phyloP scores from a whole-genome alignment of 1,139 yeast genomes.

The Kodamaea sp. region DNA sequence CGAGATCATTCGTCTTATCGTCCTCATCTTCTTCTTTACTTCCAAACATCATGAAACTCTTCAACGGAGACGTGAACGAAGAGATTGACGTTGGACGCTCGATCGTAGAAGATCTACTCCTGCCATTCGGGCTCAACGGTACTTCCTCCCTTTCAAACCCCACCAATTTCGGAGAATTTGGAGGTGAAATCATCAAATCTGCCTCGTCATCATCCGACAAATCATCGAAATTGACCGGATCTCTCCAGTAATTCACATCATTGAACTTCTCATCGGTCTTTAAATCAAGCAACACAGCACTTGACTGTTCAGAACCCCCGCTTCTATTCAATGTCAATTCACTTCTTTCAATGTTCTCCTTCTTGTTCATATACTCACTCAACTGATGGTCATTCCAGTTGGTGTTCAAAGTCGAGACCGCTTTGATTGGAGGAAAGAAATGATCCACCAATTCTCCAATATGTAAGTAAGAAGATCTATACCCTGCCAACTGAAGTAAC shows the following conservation, averaged over 20 bases:
- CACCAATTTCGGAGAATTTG: neutral
- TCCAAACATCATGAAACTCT: constrained; percentile 41
- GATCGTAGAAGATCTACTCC: neutral
- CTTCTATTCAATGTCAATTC: constrained; percentile 4
- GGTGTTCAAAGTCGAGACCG: constrained; percentile 32
- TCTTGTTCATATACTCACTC: constrained; percentile 29
- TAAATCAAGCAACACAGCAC: constrained; percentile 9
- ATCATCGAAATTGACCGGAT: constrained; percentile 59
- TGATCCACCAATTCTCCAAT: constrained; percentile 96
- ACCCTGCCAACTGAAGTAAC: constrained; percentile 88
- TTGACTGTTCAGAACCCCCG: constrained; percentile 8
- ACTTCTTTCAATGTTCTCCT: constrained; percentile 8
- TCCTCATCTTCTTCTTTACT: constrained; percentile 13
- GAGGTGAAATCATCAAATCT: constrained; percentile 3
- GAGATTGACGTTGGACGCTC: constrained; percentile 37
- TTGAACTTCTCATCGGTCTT: constrained; percentile 61
- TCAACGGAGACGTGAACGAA: constrained; percentile 42
- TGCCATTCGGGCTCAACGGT: neutral
- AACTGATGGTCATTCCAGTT: constrained; percentile 41
- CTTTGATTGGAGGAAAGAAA: constrained; percentile 84
- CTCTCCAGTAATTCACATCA: constrained; percentile 92
- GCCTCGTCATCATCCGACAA: constrained; percentile 46
- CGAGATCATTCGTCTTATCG: constrained; percentile 6
- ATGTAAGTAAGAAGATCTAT: constrained; percentile 79
- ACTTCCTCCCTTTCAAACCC: neutral